These are phyloP conservation scores for Boletus vermiculosoides DNA, from an alignment of 768 basidiomycete genomes.

Conservation along the genomic window DNA sequence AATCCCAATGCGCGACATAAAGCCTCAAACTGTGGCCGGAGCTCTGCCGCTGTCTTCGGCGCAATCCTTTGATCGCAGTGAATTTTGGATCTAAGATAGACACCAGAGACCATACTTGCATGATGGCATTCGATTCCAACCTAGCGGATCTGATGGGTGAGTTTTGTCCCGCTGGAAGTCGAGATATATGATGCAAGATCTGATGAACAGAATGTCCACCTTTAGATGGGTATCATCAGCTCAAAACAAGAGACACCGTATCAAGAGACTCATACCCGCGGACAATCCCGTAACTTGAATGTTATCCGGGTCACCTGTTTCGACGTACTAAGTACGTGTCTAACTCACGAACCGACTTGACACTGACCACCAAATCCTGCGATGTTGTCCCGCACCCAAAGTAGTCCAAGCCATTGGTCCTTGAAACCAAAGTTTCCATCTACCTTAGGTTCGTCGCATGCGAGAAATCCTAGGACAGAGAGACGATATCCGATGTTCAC, in stretches of 20 bases:
- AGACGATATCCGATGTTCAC: constrained; percentile 54
- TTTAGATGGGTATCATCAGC: constrained; percentile 19
- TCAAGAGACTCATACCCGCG: constrained; percentile 42
- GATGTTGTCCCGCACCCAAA: constrained; percentile 71
- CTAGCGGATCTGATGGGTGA: constrained; percentile 68
- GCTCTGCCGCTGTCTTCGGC: constrained; percentile 58
- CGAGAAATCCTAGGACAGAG: constrained; percentile 73
- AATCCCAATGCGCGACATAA: constrained; percentile 55
- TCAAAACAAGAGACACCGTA: not conserved
- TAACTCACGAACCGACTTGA: not conserved
- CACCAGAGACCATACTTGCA: constrained; percentile 39
- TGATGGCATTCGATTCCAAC: constrained; percentile 72
- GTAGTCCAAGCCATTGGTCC: constrained; percentile 72
- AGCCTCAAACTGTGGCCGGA: constrained; percentile 60
- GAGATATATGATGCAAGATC: constrained; percentile 65
- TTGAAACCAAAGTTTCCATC: constrained; percentile 80
- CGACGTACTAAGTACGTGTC: not conserved
- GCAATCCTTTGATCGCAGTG: constrained; percentile 35
- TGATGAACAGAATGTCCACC: constrained; percentile 77
- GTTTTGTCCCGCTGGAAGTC: constrained; percentile 48
- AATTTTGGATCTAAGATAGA: not conserved
- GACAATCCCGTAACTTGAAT: constrained; percentile 67
- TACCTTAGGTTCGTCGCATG: constrained; percentile 56
- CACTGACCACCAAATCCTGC: constrained; percentile 59
- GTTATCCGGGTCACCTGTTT: constrained; percentile 54